phyloP scores from a whole-genome alignment of 2,329 filamentous ascomycete species.

The Fusarium incarnatum region DNA sequence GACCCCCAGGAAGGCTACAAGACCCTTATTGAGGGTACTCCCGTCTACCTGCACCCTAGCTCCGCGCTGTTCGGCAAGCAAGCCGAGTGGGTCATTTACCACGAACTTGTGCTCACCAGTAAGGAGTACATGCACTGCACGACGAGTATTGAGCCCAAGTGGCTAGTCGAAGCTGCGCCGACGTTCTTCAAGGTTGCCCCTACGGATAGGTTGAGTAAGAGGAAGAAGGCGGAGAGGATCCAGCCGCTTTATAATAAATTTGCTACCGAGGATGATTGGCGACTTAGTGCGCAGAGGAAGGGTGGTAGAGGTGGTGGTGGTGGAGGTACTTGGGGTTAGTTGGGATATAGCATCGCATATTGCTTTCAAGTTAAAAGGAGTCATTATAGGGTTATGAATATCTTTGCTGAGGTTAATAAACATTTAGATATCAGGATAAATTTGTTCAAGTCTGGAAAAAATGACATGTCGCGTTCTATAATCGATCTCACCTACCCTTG shows the following conservation, averaged over 20 bases:
- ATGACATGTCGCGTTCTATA: too few relatives aligned
- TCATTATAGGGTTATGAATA: background rate
- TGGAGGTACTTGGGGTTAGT: conserved; percentile 89
- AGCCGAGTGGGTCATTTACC: conserved; percentile 95
- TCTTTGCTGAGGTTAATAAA: background rate
- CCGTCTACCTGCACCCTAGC: conserved; percentile 92
- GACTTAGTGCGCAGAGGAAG: conserved; percentile 86
- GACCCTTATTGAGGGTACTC: conserved; percentile 93
- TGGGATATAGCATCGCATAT: background rate
- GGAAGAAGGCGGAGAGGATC: conserved; percentile 94
- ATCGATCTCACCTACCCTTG: background rate
- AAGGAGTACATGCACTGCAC: conserved; percentile 99
- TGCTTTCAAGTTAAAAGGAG: background rate
- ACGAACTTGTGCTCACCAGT: conserved; percentile 89
- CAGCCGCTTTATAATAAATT: conserved; percentile 96
- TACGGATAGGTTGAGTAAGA: conserved; percentile 86
- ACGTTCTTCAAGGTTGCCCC: conserved; percentile 98
- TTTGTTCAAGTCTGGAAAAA: background rate
- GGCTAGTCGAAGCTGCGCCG: conserved; percentile 94
- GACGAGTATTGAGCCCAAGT: conserved; percentile 92
- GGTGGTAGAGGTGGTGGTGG: conserved; percentile 85
- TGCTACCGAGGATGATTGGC: conserved; percentile 93
- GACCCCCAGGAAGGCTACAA: conserved; percentile 98
- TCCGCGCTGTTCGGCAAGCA: conserved; percentile 95
- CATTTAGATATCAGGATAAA: background rate